These are phyloP conservation scores for Cercophora scortea DNA, from an alignment of 495 filamentous ascomycete species.

Conservation along the genomic window DNA sequence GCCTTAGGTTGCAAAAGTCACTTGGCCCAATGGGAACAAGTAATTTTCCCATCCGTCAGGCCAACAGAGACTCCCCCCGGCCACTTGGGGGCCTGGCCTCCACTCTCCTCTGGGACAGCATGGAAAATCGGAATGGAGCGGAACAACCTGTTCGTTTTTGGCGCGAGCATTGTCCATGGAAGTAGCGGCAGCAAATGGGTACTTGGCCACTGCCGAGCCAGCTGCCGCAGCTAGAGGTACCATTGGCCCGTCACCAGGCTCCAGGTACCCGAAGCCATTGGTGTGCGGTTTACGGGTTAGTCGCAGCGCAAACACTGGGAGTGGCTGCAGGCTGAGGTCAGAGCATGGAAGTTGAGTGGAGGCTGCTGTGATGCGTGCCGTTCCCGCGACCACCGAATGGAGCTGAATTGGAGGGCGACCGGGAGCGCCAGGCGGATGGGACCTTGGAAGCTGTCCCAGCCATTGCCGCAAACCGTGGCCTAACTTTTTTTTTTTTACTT, in stretches of 20 bases:
- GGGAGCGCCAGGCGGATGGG: too few species aligned
- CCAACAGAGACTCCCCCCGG: too few species aligned
- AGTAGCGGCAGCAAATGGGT: background rate
- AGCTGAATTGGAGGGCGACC: too few species aligned
- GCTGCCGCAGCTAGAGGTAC: background rate
- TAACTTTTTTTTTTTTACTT: background rate
- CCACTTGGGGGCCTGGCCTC: too few species aligned
- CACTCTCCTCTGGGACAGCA: too few species aligned
- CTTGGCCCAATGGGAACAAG: background rate
- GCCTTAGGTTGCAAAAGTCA: conserved; percentile 1
- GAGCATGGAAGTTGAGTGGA: background rate
- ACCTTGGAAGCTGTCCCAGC: background rate
- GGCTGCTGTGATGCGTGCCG: conserved; percentile 1
- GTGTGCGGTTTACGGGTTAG: too few species aligned
- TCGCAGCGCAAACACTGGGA: too few species aligned
- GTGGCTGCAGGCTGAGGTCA: background rate
- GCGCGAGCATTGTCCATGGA: background rate
- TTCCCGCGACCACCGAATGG: too few species aligned
- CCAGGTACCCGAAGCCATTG: background rate
- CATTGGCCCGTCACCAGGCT: background rate
- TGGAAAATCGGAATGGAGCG: too few species aligned
- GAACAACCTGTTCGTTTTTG: too few species aligned
- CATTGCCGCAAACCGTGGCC: background rate
- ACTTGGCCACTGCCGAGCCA: background rate
- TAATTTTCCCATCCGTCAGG: background rate